phyloP scores from a whole-genome alignment of 495 filamentous ascomycete species.

The Durotheca rogersii region DNA sequence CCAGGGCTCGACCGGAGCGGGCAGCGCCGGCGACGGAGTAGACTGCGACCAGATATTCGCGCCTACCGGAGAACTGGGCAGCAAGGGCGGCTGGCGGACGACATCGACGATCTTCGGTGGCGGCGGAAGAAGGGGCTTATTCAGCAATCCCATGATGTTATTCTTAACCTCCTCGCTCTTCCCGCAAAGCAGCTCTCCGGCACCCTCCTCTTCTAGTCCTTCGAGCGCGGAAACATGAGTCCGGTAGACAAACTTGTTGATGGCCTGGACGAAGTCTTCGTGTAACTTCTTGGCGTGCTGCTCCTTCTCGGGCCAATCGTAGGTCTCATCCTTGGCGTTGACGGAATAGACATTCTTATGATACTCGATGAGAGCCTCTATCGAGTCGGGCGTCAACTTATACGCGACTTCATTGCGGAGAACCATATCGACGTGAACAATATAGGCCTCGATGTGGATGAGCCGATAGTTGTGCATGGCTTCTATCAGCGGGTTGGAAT shows the following conservation, averaged over 20 bases:
- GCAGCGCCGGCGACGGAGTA: conserved; percentile 50
- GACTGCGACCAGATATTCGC: conserved; percentile 78
- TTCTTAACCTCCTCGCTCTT: conserved; percentile 92
- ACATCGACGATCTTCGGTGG: conserved; percentile 85
- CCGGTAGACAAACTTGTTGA: conserved; percentile 96
- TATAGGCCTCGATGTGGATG: conserved; percentile 94
- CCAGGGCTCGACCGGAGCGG: conserved; percentile 85
- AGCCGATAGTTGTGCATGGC: conserved; percentile 92
- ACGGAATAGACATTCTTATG: conserved; percentile 96
- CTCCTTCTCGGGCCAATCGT: conserved; percentile 97
- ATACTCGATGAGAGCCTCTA: conserved; percentile 91
- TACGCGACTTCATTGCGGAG: conserved; percentile 96
- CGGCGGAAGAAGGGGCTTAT: conserved; percentile 88
- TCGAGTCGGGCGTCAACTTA: conserved; percentile 97
- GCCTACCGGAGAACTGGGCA: conserved; percentile 80
- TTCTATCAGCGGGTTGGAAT: conserved; percentile 85
- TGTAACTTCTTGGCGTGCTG: conserved; percentile 94
- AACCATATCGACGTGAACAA: conserved; percentile 99
- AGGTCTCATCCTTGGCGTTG: conserved; percentile 83
- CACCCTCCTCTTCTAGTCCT: conserved; percentile 95
- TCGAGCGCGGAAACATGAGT: conserved; percentile 88
- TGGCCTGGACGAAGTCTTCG: conserved; percentile 94
- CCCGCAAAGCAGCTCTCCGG: conserved; percentile 87
- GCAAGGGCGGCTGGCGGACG: conserved; percentile 77
- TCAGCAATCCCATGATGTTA: conserved; percentile 79